Percentiles rank a stretch among this genome's conserved stretches.
These are phyloP conservation scores for Fusarium buxicola DNA, from an alignment of 2,329 filamentous ascomycete genomes.

Conservation along the genomic window DNA sequence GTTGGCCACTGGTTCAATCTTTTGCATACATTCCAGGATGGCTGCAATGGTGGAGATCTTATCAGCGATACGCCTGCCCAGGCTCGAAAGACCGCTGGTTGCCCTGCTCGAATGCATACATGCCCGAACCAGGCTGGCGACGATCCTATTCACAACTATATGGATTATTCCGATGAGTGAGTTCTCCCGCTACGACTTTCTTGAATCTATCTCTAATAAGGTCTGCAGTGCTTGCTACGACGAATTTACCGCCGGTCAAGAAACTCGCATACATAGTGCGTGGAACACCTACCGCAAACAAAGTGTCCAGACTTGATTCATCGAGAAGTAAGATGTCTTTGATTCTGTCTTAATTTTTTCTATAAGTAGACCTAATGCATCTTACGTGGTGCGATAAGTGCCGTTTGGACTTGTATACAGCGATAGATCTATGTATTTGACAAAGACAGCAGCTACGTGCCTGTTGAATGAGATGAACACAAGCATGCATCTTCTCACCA, in stretches of 20 bases:
- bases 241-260: slow-evolving; percentile 40
- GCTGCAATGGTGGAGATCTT: slow-evolving; percentile 52
- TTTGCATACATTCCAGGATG: slow-evolving; percentile 56
- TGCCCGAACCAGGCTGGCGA: slow-evolving; percentile 49
- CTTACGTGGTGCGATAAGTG: no score
- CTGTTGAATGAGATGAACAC: no score
- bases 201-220: accelerated
- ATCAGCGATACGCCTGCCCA: slow-evolving; percentile 57
- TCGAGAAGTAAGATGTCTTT: no score
- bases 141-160: slow-evolving; percentile 53
- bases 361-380: no score
- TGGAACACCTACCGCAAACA: slow-evolving; percentile 37
- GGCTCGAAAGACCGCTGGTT: slow-evolving; percentile 48
- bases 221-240: slow-evolving; percentile 35
- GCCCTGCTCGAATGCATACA: slow-evolving; percentile 50
- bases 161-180: slow-evolving; percentile 57
- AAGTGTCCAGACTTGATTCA: no score
- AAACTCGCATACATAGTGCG: slow-evolving; percentile 38
- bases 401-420: no score
- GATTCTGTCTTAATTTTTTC: no score
- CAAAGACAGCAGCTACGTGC: no score
- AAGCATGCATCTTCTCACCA: no score
- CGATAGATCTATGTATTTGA: no score
- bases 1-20: slow-evolving; percentile 58
- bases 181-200: not conserved